Percentiles rank a stretch among this genome's conserved stretches.
Evolutionary conservation across 2,329 filamentous ascomycete species (phyloP).

Genomic region (Fusarium pseudonygamai): DNA sequence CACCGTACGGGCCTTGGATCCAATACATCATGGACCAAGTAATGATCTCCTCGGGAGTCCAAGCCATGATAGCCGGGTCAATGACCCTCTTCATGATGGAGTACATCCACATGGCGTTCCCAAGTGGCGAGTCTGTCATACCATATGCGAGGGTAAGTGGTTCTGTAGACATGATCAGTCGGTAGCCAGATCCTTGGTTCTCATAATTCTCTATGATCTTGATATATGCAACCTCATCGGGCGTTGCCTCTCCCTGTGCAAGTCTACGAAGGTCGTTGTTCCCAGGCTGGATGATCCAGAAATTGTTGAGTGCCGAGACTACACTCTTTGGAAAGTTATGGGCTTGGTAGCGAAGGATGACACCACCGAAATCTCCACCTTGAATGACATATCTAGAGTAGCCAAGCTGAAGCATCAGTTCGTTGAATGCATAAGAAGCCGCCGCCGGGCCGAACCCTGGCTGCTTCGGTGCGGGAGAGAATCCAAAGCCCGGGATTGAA

Average conservation of each 20-base stretch:
- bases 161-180: background rate
- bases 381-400: background rate
- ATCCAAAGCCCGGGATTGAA: background rate
- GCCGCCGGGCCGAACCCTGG: background rate
- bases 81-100: background rate
- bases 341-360: background rate
- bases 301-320: background rate
- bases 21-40: constrained; percentile 1
- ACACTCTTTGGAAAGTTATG: background rate
- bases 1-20: background rate
- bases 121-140: background rate
- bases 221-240: background rate
- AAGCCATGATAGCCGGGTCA: background rate
- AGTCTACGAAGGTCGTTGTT: background rate
- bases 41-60: background rate
- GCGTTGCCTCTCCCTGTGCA: background rate
- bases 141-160: background rate
- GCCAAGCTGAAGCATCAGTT: background rate
- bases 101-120: background rate
- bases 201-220: background rate
- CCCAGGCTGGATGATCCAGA: background rate
- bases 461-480: background rate
- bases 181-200: background rate
- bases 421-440: background rate
- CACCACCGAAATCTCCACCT: background rate